Conservation (phyloP, 345 rosid species). For the Ricinus communis region DNA sequence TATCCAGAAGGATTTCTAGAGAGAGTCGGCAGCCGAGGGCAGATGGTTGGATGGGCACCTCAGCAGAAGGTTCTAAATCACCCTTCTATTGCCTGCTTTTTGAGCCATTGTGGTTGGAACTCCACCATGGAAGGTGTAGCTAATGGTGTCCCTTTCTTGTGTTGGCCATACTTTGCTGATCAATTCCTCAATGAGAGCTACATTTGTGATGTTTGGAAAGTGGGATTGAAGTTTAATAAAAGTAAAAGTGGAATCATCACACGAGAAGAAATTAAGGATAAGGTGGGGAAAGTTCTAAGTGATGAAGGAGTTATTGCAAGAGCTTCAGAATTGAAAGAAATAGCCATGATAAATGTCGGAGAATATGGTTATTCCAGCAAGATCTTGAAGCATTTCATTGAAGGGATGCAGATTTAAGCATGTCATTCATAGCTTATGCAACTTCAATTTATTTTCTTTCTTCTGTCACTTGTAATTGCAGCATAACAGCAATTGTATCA, state of each 20-base stretch:
- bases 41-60: constrained; percentile 5
- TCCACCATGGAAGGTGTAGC: constrained; percentile 10
- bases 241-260: neutral
- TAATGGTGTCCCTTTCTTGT: constrained; percentile 9
- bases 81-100: constrained; percentile 4
- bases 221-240: neutral
- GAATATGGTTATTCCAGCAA: constrained; percentile 1
- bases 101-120: constrained; percentile 16
- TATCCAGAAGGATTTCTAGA: constrained; percentile 12
- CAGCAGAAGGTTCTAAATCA: constrained; percentile 9
- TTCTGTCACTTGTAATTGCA: too few relatives aligned
- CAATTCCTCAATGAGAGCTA: neutral
- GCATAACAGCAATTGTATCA: too few relatives aligned
- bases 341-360: neutral
- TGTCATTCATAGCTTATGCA: neutral
- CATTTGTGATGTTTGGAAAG: constrained; percentile 9
- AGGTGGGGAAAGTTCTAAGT: constrained; percentile 2
- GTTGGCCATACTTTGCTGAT: constrained; percentile 7
- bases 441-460: too few relatives aligned
- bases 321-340: neutral
- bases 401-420: neutral
- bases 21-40: neutral
- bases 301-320: neutral
- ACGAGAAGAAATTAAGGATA: constrained; percentile 3
- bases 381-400: neutral